Conservation (phyloP, 805 yeast genomes). For the Wickerhamomyces rabaulensis region DNA sequence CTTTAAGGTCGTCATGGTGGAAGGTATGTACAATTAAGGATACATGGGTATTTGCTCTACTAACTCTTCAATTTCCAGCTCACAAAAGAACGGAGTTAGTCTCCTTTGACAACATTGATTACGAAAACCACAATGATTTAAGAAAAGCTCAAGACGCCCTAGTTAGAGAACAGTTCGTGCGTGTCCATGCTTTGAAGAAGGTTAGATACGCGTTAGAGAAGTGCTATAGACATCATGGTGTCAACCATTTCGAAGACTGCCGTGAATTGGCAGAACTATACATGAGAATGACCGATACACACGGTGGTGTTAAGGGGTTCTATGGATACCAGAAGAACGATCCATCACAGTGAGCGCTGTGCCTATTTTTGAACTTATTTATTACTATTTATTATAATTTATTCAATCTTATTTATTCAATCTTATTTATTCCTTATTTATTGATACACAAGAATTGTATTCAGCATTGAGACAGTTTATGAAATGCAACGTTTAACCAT, state of each 20-base stretch:
- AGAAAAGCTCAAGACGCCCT: slow-evolving; percentile 72
- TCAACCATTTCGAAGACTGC: slow-evolving; percentile 74
- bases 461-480: too few species aligned
- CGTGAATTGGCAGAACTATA: slow-evolving; percentile 71
- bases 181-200: slow-evolving; percentile 59
- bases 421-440: neutral
- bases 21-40: slow-evolving; percentile 1
- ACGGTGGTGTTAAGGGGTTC: slow-evolving; percentile 64
- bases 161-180: slow-evolving; percentile 76
- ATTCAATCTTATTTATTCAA: too few species aligned
- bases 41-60: neutral
- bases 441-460: neutral
- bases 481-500: too few species aligned
- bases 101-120: slow-evolving; percentile 80
- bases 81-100: slow-evolving; percentile 63
- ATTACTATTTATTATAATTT: neutral
- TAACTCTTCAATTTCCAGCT: slow-evolving; percentile 13
- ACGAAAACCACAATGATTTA: slow-evolving; percentile 56
- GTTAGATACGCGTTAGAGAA: slow-evolving; percentile 71
- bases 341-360: slow-evolving; percentile 52
- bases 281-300: slow-evolving; percentile 64
- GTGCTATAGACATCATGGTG: slow-evolving; percentile 58
- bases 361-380: neutral
- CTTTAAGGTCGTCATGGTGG: neutral
- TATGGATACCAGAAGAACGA: slow-evolving; percentile 87